Evolutionary conservation across 306 rosid genomes (phyloP).

Genomic region (Trichosanthes truncata): DNA sequence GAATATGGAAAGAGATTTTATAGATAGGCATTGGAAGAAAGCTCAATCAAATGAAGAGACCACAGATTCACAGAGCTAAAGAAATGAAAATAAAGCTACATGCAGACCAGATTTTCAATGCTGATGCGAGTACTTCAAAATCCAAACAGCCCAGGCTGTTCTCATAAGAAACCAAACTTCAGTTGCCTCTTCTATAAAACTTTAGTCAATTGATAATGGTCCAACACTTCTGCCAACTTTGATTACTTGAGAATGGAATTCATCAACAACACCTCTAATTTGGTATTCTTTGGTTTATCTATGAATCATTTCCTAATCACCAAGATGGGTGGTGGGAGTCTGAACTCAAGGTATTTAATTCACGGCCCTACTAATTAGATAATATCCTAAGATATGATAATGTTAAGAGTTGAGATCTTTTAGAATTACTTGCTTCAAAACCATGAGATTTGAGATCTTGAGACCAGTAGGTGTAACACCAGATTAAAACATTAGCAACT

Average conservation of each 20-base stretch:
- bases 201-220: neutral
- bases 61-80: neutral
- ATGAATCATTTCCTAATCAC: neutral
- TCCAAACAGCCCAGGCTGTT: neutral
- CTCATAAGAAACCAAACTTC: neutral
- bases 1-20: neutral
- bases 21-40: neutral
- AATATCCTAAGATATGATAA: neutral
- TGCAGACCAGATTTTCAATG: neutral
- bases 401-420: neutral
- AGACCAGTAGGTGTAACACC: neutral
- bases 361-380: neutral
- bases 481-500: neutral
- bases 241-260: neutral
- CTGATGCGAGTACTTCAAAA: neutral
- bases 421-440: neutral
- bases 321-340: neutral
- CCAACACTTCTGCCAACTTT: neutral
- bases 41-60: neutral
- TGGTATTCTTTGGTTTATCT: neutral
- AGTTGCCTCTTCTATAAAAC: neutral
- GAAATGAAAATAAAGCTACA: neutral
- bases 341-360: neutral
- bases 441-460: neutral
- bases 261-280: neutral